Base-by-base conservation (phyloP, 371 early-diverging fungal species). In the Chytridium lagenaria region DNA sequence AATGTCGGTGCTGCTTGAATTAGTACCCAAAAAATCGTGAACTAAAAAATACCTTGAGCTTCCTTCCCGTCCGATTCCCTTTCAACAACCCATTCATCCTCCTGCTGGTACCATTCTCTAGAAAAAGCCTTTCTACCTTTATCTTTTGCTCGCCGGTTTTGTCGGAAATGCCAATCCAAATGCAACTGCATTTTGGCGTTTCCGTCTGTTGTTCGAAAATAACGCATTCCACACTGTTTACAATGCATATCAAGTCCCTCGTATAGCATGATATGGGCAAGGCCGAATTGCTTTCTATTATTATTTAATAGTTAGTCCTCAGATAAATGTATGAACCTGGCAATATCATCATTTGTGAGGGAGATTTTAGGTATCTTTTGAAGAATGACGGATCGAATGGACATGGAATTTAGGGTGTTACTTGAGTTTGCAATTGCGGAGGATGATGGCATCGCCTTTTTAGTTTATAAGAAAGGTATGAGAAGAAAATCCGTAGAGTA, bases 101-200 rank as follows among this genome's bases (percentile, higher is more conserved):
- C 89, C 31, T 85, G 90, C 63, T 87, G 89, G 73, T 93, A 92
- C 78, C 93, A 93, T 96, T 96, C 79, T 93, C 94, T 64, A 95
- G 87, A 80, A 96, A 97, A 79, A 96, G 96, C 86, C 94, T 92
- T 72, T 97, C 96, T 65, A 97, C 74, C 81, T 97, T 96, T 36
- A 88, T 86, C 73, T 89, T 93, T 93, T 78, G 87, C 80, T 16
- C 93, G 86, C 64, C 92, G 84, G 77, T 96, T 96, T 80, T 93
- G 94, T 64, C 96, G 87, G 80, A 96, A 97, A 79, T 97, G 98
- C 86, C 94, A 93, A 73, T 97, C 96, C 68, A 97, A 75, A 81
- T 97, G 98, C 34, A 88, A 86, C 73, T 89, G 89, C 90, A 94
- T 91, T 75, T 89, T 89, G 50, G 80, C 81, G 75, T 90, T 85